phyloP scores from a whole-genome alignment of 306 rosid species.

The Ochetophila trinervis region DNA sequence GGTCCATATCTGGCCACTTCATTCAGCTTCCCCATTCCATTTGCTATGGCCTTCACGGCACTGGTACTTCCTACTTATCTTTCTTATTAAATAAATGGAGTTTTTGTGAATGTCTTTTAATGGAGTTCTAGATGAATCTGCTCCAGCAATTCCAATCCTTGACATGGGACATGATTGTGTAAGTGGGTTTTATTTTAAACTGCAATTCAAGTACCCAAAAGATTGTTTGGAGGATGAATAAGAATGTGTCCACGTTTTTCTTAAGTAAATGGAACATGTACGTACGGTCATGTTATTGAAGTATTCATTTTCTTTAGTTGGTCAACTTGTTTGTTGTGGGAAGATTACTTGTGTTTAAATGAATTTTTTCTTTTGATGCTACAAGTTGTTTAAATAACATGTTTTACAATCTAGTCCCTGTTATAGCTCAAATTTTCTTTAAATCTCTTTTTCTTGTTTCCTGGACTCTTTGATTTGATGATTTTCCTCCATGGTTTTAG shows the following conservation, averaged over 20 bases:
- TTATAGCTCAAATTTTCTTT: not conserved
- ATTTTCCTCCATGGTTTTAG: constrained; percentile 38
- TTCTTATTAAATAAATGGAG: not conserved
- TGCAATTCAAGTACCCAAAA: not conserved
- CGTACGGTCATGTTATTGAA: too few species aligned
- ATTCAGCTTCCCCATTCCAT: constrained; percentile 59
- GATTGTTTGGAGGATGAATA: not conserved
- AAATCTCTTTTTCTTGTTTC: not conserved
- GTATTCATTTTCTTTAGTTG: too few species aligned
- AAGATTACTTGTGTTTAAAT: too few species aligned
- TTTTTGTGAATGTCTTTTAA: too few species aligned
- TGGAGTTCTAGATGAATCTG: too few species aligned
- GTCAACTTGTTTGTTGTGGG: too few species aligned
- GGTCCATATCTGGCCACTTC: constrained; percentile 90
- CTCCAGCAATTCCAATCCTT: too few species aligned
- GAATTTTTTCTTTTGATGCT: too few species aligned
- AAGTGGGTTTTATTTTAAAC: constrained; percentile 1
- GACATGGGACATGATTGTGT: not conserved
- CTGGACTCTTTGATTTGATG: not conserved
- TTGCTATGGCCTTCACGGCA: constrained; percentile 88
- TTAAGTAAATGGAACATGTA: too few species aligned
- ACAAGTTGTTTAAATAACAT: too few species aligned
- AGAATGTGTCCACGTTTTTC: too few species aligned
- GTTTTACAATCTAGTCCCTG: too few species aligned
- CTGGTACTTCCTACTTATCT: constrained; percentile 37